Evolutionary conservation across 306 rosid species (phyloP).

Genomic region (Vigna hirtella): DNA sequence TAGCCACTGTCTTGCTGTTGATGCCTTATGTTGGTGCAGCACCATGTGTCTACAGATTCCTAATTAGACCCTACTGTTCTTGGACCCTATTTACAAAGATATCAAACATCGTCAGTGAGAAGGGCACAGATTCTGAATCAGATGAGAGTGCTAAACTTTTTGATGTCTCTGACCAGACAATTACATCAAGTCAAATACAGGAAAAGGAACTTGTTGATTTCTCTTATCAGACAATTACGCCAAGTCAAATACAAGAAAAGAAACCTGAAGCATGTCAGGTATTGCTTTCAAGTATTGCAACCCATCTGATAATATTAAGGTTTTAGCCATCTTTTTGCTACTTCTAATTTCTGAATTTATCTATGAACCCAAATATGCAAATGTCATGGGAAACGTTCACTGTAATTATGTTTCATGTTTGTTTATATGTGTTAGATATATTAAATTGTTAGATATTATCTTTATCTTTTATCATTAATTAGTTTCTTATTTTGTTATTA

Average conservation of each 20-base stretch:
- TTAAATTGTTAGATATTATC: too few relatives aligned
- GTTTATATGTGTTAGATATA: neutral
- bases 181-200: constrained; percentile 24
- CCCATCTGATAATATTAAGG: neutral
- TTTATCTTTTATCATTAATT: too few relatives aligned
- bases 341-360: constrained; percentile 34
- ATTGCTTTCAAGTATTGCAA: constrained; percentile 4
- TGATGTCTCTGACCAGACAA: constrained; percentile 39
- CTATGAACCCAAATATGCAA: constrained; percentile 24
- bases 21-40: constrained; percentile 63
- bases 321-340: constrained; percentile 2
- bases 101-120: constrained; percentile 36
- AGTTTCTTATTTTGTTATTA: too few relatives aligned
- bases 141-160: constrained; percentile 13
- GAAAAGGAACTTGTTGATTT: constrained; percentile 6
- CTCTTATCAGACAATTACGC: constrained; percentile 37
- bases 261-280: constrained; percentile 47
- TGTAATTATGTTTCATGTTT: constrained; percentile 16
- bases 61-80: constrained; percentile 41
- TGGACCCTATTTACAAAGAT: constrained; percentile 36
- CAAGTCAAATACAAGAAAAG: constrained; percentile 45
- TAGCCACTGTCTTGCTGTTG: constrained; percentile 55
- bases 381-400: constrained; percentile 28
- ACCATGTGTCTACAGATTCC: constrained; percentile 49
- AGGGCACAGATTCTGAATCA: neutral